phyloP scores from a whole-genome alignment of 2,329 filamentous ascomycete species.

The Rosellinia necatrix region DNA sequence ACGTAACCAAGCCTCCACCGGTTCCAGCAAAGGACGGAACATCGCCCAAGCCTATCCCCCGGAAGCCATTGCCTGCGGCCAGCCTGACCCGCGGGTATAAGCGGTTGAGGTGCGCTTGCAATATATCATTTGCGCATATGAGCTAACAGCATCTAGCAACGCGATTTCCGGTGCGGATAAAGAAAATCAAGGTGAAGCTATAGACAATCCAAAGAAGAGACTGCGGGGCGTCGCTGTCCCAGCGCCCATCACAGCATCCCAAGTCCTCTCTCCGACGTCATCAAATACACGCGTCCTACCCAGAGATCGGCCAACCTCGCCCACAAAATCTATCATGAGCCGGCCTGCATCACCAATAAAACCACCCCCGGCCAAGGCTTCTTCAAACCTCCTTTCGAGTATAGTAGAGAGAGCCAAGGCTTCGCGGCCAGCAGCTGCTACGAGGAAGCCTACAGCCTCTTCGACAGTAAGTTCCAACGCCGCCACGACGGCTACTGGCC shows the following conservation, averaged over 20 bases:
- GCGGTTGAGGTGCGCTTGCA: constrained; percentile 54
- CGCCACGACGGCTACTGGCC: constrained; percentile 38
- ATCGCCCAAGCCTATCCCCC: constrained; percentile 42
- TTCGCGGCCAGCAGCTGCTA: constrained; percentile 51
- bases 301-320: constrained; percentile 53
- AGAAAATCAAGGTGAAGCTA: constrained; percentile 68
- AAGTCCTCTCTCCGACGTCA: constrained; percentile 81
- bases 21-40: constrained; percentile 56
- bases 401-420: constrained; percentile 67
- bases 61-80: constrained; percentile 42
- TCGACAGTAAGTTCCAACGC: constrained; percentile 49
- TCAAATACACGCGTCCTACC: constrained; percentile 75
- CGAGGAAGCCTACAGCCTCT: constrained; percentile 52
- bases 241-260: constrained; percentile 51
- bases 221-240: constrained; percentile 50
- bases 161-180: constrained; percentile 71
- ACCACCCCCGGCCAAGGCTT: constrained; percentile 44
- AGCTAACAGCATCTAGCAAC: constrained; percentile 53
- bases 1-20: constrained; percentile 47
- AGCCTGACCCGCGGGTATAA: constrained; percentile 47
- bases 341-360: constrained; percentile 43
- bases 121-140: constrained; percentile 21
- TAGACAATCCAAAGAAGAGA: constrained; percentile 73
- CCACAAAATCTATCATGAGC: constrained; percentile 60
- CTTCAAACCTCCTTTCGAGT: constrained; percentile 53